Evolutionary conservation across 768 basidiomycete species (phyloP), one percentile per base, ranked within the genome.

Genomic region (Serendipita sp.): DNA sequence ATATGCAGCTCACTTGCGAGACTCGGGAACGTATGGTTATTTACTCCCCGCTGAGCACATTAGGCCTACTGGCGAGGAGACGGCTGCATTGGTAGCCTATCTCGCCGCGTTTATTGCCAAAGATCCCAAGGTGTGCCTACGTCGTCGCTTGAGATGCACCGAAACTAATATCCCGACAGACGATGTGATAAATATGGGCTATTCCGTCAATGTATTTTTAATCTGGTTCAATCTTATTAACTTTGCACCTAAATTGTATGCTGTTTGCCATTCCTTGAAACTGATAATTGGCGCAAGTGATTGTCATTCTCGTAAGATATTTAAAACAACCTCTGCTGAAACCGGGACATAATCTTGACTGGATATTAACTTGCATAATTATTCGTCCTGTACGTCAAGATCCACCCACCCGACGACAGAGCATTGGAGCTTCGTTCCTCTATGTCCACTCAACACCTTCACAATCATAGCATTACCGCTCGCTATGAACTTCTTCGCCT

Each of bases 11-110:
- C 83, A 86, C 70, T 70, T 88, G 64, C 74, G 86, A 48, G 87
- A 87, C 73, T 84, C 83, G 0, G 86, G 86, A 8, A 84, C 84
- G 86, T 88, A 87, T 68, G 88, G 88, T 2, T 91, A 89, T 74
- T 74, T 85, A 4, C 75, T 91, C 2, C 90, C 90, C 0, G 74
- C 83, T 0, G 74, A 75, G 58, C 83, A 81, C 80, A 91, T 93
- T 67, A 75, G 85, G 4, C 86, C 89, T 0, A 84, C 87, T 2
- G 89, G 87, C 0, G 86, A 88, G 72, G 91, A 93, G 74, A 83
- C 84, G 3, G 76, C 77, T 16, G 78, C 75, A 29, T 81, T 90
- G 74, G 68, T 91, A 33, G 74, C 79, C 27, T 88, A 85, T 68
- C 74, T 93, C 3, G 81, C 84, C 1, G 75, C 78, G 48, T 92